Base-by-base conservation (phyloP, 805 yeast genomes). In the Debaryomyces maramus region DNA sequence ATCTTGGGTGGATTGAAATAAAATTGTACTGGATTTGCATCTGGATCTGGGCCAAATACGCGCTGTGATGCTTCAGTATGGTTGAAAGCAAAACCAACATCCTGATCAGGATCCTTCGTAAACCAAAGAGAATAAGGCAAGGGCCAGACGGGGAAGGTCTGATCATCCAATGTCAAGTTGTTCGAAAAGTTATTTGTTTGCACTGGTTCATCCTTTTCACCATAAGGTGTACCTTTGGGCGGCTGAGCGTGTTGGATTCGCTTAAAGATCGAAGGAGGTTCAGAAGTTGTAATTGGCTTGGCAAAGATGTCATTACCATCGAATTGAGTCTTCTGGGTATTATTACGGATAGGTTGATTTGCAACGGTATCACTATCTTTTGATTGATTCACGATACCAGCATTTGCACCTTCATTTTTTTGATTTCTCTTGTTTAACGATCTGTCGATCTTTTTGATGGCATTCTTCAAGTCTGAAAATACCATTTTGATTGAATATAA, bases 121-220 rank as follows among this genome's bases (percentile, higher is more conserved):
- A 70, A 70, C 91, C 90, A 86, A 5, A 85, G 63, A 21, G 87
- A 78, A 53, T 85, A 86, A 1, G 96, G 96, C 50, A 84, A 88
- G 0, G 91, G 79, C 89, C 90, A 87, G 0, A 81, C 75, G 0
- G 91, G 87, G 41, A 77, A 68, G 2, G 79, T 76, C 54, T 84
- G 91, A 40, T 73, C 72, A 0, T 74, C 88, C 24, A 87, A 70
- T 8, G 86, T 60, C 58, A 87, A 61, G 60, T 87, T 87, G 26
- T 85, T 83, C 57, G 81, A 87, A 53, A 86, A 87, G 54, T 86
- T 85, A 59, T 87, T 87, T 6, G 95, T 86, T 44, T 82, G 82
- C 20, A 83, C 70, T 1, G 88, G 83, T 5, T 43, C 50, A 37
- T 53, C 60, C 10, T 39, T 13, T 3, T 38, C 43, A 8, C 54